phyloP scores from a whole-genome alignment of 306 rosid genomes.

The Hippophae gyantsensis region DNA sequence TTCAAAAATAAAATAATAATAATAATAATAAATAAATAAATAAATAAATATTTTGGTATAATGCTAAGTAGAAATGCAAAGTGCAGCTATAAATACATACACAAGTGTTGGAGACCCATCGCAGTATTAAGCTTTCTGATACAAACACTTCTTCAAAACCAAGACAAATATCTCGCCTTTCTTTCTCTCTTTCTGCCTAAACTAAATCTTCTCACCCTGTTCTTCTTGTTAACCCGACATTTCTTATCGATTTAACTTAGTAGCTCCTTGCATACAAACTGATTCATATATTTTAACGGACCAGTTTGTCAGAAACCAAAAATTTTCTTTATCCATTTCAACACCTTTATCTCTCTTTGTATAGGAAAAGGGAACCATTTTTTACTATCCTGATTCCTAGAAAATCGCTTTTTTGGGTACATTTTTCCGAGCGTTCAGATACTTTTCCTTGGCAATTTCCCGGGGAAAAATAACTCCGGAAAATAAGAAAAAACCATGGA shows the following conservation, averaged over 20 bases:
- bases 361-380: constrained; percentile 14
- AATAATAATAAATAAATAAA: too few relatives aligned
- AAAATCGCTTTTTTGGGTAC: not conserved
- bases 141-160: not conserved
- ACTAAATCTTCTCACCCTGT: not conserved
- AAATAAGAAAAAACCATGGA: constrained; percentile 25
- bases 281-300: constrained; percentile 14
- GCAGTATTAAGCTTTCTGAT: not conserved
- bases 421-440: too few relatives aligned
- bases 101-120: not conserved
- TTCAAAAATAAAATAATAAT: too few relatives aligned
- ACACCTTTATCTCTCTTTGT: not conserved
- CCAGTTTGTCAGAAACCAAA: constrained; percentile 11
- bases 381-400: constrained; percentile 25
- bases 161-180: not conserved
- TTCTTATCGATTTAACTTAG: not conserved
- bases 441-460: not conserved
- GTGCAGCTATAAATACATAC: constrained; percentile 56
- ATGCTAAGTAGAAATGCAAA: not conserved
- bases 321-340: not conserved
- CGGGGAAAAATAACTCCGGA: not conserved
- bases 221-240: not conserved
- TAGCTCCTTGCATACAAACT: not conserved
- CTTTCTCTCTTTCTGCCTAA: not conserved
- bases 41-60: too few relatives aligned